These are phyloP conservation scores for Phyllostachys edulis DNA, from an alignment of 176 grass and related monocot genomes.

Conservation along the genomic window DNA sequence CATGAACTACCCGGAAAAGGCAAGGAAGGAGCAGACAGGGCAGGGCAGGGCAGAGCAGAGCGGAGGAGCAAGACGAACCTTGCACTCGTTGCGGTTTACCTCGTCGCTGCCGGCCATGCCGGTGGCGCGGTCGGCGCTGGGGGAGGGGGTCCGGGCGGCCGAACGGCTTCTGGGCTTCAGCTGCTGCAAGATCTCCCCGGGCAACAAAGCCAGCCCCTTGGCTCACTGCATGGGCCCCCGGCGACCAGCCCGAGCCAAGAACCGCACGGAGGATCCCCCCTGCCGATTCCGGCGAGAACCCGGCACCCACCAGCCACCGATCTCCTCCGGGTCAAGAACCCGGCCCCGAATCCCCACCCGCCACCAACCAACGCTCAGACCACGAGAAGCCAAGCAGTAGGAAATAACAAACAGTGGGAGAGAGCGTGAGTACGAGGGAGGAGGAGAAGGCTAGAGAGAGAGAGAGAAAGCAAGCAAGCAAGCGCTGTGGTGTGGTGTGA, in stretches of 20 bases:
- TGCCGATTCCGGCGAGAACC: background rate
- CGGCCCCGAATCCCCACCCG: background rate
- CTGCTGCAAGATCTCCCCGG: constrained; percentile 20
- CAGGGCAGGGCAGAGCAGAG: background rate
- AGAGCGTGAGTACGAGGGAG: background rate
- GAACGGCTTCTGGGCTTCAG: background rate
- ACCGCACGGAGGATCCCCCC: constrained; percentile 11
- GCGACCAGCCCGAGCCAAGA: constrained; percentile 14
- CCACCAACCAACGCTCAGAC: background rate
- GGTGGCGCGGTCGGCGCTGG: background rate
- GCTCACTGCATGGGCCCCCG: constrained; percentile 30
- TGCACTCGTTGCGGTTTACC: constrained; percentile 98
- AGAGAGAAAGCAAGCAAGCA: background rate
- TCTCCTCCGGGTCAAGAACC: background rate
- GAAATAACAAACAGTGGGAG: background rate
- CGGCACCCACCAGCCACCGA: constrained; percentile 1
- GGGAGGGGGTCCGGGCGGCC: background rate
- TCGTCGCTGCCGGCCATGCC: constrained; percentile 98
- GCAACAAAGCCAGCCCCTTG: constrained; percentile 12
- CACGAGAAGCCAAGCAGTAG: background rate
- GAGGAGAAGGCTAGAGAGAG: background rate
- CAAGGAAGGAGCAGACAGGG: background rate
- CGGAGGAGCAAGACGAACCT: constrained; percentile 38
- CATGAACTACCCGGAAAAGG: background rate
- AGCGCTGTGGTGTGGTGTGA: constrained; percentile 13